phyloP scores from a whole-genome alignment of 495 filamentous ascomycete genomes.

The Penicillium waksmanii region DNA sequence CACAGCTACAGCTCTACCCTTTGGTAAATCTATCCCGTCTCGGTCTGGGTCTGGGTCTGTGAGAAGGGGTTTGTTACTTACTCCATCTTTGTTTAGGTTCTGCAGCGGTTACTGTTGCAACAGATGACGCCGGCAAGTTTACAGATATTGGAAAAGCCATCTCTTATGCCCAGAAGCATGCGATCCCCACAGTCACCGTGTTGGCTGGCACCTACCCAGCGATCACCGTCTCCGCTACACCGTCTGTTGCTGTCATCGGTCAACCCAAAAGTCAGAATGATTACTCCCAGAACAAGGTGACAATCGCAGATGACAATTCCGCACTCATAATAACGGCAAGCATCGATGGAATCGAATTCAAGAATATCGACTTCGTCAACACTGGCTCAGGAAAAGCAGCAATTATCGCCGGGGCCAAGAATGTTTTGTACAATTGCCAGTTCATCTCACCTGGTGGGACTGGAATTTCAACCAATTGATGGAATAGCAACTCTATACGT shows the following conservation, averaged over 20 bases:
- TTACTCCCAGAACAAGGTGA: conserved; percentile 16
- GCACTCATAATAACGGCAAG: conserved; percentile 10
- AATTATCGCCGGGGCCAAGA: conserved; percentile 7
- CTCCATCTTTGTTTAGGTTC: neutral
- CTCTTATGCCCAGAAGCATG: conserved; percentile 17
- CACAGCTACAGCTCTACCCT: neutral
- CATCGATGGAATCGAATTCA: conserved; percentile 10
- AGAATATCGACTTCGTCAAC: conserved; percentile 20
- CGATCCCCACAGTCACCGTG: conserved; percentile 18
- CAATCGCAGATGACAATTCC: conserved; percentile 3
- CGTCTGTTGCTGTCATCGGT: conserved; percentile 11
- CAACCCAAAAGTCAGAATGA: conserved; percentile 9
- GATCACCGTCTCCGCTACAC: conserved; percentile 20
- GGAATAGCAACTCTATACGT: conserved; percentile 17
- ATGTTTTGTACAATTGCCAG: conserved; percentile 17
- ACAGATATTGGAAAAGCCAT: conserved; percentile 18
- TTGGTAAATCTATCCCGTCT: neutral
- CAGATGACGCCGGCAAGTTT: conserved; percentile 14
- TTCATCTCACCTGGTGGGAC: conserved; percentile 13
- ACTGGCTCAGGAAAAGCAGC: conserved; percentile 4
- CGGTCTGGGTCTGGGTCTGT: neutral
- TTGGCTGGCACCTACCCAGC: conserved; percentile 20
- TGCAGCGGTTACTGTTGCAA: conserved; percentile 16
- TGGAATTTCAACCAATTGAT: conserved; percentile 9
- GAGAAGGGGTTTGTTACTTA: neutral